phyloP scores from a whole-genome alignment of 2,329 filamentous ascomycete species.

The Septoria petroselini region DNA sequence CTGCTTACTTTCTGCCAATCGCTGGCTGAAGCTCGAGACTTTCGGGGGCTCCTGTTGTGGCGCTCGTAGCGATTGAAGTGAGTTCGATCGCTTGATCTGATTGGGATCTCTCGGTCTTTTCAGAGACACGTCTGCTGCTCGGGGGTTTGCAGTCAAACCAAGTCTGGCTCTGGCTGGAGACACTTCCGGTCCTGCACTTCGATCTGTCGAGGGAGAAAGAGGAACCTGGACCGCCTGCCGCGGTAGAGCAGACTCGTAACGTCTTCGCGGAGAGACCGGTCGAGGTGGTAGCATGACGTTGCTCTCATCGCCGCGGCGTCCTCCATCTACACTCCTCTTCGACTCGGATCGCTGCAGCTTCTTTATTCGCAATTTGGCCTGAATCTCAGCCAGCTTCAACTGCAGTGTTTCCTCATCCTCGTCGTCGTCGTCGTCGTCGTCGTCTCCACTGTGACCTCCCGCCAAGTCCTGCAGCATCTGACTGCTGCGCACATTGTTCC shows the following conservation, averaged over 20 bases:
- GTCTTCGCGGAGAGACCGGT: constrained; percentile 25
- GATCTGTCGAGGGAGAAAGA: constrained; percentile 62
- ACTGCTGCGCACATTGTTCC: constrained; percentile 29
- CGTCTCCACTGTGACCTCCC: constrained; percentile 31
- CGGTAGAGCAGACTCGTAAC: constrained; percentile 29
- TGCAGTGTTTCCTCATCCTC: constrained; percentile 83
- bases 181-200: constrained; percentile 48
- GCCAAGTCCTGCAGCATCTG: constrained; percentile 32
- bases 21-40: constrained; percentile 71
- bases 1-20: constrained; percentile 66
- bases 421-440: constrained; percentile 34
- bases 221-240: constrained; percentile 64
- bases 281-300: constrained; percentile 17
- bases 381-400: constrained; percentile 80
- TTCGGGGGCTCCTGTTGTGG: constrained; percentile 16
- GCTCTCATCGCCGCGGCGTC: constrained; percentile 5
- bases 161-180: constrained; percentile 78
- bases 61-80: constrained; percentile 14
- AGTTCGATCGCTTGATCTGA: constrained; percentile 26
- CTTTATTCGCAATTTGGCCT: constrained; percentile 83
- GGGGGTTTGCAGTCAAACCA: constrained; percentile 85
- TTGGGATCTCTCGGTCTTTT: constrained; percentile 58
- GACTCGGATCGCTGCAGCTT: constrained; percentile 57
- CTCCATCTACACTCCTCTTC: constrained; percentile 14
- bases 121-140: constrained; percentile 76